Evolutionary conservation across 306 rosid species (phyloP).

Genomic region (Styphnolobium japonicum): DNA sequence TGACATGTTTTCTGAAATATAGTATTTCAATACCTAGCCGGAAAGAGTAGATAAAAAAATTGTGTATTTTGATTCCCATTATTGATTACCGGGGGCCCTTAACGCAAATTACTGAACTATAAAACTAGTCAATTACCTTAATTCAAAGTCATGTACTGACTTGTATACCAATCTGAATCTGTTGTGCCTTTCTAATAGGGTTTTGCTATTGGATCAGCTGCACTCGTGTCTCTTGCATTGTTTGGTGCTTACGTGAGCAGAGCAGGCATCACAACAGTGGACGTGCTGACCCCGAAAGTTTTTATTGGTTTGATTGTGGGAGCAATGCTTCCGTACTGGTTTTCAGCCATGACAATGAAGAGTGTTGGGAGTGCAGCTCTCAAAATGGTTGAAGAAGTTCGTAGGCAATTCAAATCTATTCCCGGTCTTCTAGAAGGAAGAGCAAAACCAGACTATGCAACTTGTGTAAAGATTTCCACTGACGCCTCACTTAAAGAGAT

Average conservation of each 20-base stretch:
- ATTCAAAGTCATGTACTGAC: not conserved
- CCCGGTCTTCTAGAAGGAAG: slow-evolving; percentile 58
- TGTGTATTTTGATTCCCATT: not conserved
- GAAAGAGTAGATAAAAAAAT: not conserved
- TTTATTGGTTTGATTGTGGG: slow-evolving; percentile 70
- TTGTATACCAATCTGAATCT: not conserved
- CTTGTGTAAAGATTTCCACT: slow-evolving; percentile 65
- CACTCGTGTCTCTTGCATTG: slow-evolving; percentile 63
- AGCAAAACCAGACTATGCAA: slow-evolving; percentile 70
- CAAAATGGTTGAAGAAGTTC: slow-evolving; percentile 79
- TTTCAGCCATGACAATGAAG: slow-evolving; percentile 79
- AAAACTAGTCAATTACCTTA: not conserved
- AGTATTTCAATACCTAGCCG: not conserved
- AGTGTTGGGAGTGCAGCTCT: slow-evolving; percentile 75
- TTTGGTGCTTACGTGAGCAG: slow-evolving; percentile 72
- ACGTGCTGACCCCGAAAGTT: slow-evolving; percentile 59
- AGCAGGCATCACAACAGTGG: slow-evolving; percentile 56
- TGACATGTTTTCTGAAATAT: not conserved
- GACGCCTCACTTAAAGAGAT: slow-evolving; percentile 71
- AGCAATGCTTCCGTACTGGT: slow-evolving; percentile 81
- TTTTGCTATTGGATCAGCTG: slow-evolving; percentile 75
- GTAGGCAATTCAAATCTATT: slow-evolving; percentile 58
- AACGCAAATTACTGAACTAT: not conserved
- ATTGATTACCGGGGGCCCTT: not conserved
- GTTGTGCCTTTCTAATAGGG: slow-evolving; percentile 31